Base-by-base conservation (phyloP, 202 grass and related monocot species). In the Eragrostis tef region DNA sequence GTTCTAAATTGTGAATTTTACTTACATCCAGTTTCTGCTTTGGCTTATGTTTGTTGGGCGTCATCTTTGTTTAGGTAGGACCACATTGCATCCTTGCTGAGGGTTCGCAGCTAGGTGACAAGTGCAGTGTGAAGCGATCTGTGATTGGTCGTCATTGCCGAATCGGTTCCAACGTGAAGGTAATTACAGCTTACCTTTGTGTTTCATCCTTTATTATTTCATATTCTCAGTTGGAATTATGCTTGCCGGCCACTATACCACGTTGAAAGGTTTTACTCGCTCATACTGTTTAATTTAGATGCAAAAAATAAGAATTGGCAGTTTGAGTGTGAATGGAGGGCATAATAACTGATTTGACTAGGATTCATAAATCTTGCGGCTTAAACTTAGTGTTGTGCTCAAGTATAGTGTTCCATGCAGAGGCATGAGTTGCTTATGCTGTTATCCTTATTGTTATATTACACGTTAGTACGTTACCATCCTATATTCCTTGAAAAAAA, bases 81-180 rank as follows among this genome's bases (percentile, higher is more conserved):
- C 91, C 91, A 62, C 92, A 98, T 69, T 98, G 95, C 83, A 93
- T 98, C 80, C 88, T 98, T 83, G 95, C 84, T 80, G 95, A 98
- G 85, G 92, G 95, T 79, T 94, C 95, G 58, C 84, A 94, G 70
- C 88, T 98, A 71, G 95, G 95, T 85, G 95, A 98, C 77, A 98
- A 98, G 65, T 98, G 95, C 73, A 94, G 92, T 83, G 90, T 98
- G 43, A 98, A 98, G 77, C 84, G 95, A 86, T 98, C 95, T 74
- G 85, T 94, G 72, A 98, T 98, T 83, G 95, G 95, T 25, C 92
- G 95, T 51, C 95, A 98, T 65, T 94, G 95, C 83, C 84, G 95
- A 87, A 94, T 98, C 24, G 90, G 95, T 90, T 98, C 92, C 17
- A 98, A 93, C 85, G 92, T 98, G n/a, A 98, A 94, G 95, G 95